Evolutionary conservation across 768 basidiomycete genomes (phyloP).

Genomic region (Xerocomellus intermedius): DNA sequence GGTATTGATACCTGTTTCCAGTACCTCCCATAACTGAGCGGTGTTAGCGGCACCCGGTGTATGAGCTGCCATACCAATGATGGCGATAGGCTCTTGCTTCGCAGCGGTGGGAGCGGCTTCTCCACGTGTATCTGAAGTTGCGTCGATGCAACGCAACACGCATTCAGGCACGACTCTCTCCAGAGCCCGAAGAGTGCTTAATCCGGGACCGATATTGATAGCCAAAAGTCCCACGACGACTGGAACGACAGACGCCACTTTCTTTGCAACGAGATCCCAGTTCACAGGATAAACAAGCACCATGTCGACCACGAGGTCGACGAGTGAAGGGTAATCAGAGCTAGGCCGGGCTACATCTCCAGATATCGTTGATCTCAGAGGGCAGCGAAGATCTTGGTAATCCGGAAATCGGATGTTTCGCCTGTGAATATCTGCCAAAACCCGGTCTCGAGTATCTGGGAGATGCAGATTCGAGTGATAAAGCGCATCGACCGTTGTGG

Average conservation of each 20-base stretch:
- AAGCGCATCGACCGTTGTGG: constrained; percentile 47
- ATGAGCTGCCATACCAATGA: constrained; percentile 68
- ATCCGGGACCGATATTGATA: constrained; percentile 52
- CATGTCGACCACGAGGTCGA: constrained; percentile 39
- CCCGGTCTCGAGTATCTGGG: constrained; percentile 34
- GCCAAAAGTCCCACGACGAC: constrained; percentile 30
- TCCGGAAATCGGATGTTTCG: constrained; percentile 52
- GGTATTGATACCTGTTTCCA: constrained; percentile 56
- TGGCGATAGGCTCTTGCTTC: constrained; percentile 57
- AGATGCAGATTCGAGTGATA: constrained; percentile 45
- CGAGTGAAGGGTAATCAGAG: constrained; percentile 27
- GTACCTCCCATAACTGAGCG: constrained; percentile 55
- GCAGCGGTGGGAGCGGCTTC: background rate
- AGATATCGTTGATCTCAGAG: constrained; percentile 46
- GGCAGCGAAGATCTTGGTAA: constrained; percentile 44
- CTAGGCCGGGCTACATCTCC: constrained; percentile 37
- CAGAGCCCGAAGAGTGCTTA: constrained; percentile 38
- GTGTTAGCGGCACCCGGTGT: constrained; percentile 49
- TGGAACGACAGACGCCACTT: constrained; percentile 21
- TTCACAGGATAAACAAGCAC: constrained; percentile 50
- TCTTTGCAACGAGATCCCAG: constrained; percentile 46
- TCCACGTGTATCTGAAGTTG: constrained; percentile 6
- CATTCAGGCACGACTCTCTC: constrained; percentile 34
- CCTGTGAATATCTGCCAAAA: constrained; percentile 44
- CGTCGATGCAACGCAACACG: constrained; percentile 16